Evolutionary conservation across 805 yeast species (phyloP).

Genomic region (Suhomyces xylopsoci): DNA sequence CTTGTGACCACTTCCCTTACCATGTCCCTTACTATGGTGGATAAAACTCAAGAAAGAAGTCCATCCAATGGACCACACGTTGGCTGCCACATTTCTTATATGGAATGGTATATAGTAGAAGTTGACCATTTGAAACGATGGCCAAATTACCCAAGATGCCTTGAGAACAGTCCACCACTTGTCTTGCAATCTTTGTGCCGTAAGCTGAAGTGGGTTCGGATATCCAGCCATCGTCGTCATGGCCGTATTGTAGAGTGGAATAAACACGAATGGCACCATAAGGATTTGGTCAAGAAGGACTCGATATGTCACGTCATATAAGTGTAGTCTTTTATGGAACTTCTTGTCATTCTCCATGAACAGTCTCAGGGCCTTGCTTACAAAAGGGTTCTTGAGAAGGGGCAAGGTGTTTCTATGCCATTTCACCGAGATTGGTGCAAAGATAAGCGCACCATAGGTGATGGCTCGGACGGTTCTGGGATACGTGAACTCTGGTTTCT

Average conservation of each 20-base stretch:
- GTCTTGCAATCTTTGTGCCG: slow-evolving; percentile 29
- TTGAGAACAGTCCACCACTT: slow-evolving; percentile 42
- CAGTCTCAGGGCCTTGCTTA: slow-evolving; percentile 14
- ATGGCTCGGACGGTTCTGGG: slow-evolving; percentile 35
- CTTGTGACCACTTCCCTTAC: slow-evolving; percentile 33
- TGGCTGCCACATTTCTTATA: slow-evolving; percentile 34
- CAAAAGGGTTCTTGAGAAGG: slow-evolving; percentile 31
- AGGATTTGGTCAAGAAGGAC: slow-evolving; percentile 36
- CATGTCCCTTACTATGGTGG: slow-evolving; percentile 48
- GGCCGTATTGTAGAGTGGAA: slow-evolving; percentile 40
- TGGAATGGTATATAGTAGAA: slow-evolving; percentile 39
- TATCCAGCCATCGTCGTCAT: slow-evolving; percentile 37
- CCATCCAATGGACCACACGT: slow-evolving; percentile 43
- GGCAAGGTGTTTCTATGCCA: slow-evolving; percentile 42
- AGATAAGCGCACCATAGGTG: slow-evolving; percentile 36
- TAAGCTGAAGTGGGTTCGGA: slow-evolving; percentile 31
- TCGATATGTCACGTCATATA: slow-evolving; percentile 24
- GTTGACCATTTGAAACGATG: slow-evolving; percentile 36
- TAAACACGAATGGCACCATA: slow-evolving; percentile 38
- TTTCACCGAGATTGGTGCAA: slow-evolving; percentile 38
- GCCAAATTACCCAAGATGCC: slow-evolving; percentile 45
- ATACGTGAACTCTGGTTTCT: slow-evolving; percentile 18
- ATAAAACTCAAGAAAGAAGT: slow-evolving; percentile 40
- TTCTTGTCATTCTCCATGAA: slow-evolving; percentile 7
- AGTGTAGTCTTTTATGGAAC: slow-evolving; percentile 9